Conservation (phyloP, 2,329 filamentous ascomycete species). For the Fusarium nisikadoi region DNA sequence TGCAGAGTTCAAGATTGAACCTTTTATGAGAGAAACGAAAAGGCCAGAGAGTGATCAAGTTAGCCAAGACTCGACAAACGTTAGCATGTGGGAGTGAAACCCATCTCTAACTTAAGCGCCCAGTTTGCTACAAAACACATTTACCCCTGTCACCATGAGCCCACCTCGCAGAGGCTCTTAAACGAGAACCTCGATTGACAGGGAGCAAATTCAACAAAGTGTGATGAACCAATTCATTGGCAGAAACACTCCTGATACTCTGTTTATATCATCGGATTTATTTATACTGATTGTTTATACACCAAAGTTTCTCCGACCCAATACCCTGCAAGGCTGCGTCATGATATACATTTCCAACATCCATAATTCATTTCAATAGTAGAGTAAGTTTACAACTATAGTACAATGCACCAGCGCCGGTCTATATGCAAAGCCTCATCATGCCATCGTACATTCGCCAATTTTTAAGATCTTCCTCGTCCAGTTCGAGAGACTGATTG, state of each 20-base stretch:
- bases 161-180: constrained; percentile 14
- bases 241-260: not conserved
- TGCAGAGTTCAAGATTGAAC: not conserved
- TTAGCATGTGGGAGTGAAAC: constrained; percentile 44
- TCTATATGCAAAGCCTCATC: constrained; percentile 27
- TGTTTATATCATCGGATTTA: not conserved
- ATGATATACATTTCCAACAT: not conserved
- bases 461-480: constrained; percentile 13
- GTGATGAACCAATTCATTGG: constrained; percentile 5
- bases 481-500: not conserved
- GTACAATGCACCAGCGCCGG: constrained; percentile 25
- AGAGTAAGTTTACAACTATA: constrained; percentile 35
- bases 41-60: constrained; percentile 34
- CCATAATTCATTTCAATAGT: constrained; percentile 29
- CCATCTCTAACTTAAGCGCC: constrained; percentile 40
- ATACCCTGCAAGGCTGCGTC: not conserved
- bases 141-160: constrained; percentile 32
- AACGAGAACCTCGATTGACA: constrained; percentile 21
- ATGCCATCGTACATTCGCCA: constrained; percentile 24
- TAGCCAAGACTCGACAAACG: not conserved
- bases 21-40: constrained; percentile 13
- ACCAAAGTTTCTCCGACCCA: too few relatives aligned
- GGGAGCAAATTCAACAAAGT: constrained; percentile 14
- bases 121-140: constrained; percentile 10
- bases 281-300: not conserved